phyloP scores from a whole-genome alignment of 768 basidiomycete species.

The Auriscalpium orientale region DNA sequence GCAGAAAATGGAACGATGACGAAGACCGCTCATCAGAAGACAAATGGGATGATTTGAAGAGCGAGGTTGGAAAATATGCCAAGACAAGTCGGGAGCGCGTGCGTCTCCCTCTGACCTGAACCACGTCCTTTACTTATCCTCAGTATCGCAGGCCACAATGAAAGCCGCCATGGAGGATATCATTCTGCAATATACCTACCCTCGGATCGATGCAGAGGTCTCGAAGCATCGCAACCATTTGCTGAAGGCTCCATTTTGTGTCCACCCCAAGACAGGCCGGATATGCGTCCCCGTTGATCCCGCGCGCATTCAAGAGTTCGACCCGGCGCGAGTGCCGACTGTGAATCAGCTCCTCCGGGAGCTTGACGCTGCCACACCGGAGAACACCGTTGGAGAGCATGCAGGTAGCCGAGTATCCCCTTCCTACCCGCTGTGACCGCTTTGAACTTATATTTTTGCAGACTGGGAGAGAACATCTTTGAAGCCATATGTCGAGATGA shows the following conservation, averaged over 20 bases:
- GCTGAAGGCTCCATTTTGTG: constrained; percentile 94
- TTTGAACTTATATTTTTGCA: constrained; percentile 15
- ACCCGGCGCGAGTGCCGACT: constrained; percentile 82
- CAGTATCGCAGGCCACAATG: constrained; percentile 23
- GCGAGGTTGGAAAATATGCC: constrained; percentile 24
- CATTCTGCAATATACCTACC: constrained; percentile 90
- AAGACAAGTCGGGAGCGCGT: constrained; percentile 29
- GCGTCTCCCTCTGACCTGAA: constrained; percentile 10
- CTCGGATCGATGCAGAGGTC: constrained; percentile 93
- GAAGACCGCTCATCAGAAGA: constrained; percentile 48
- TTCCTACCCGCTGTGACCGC: not conserved
- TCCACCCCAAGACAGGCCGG: constrained; percentile 93
- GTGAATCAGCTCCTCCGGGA: constrained; percentile 77
- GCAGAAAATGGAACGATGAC: constrained; percentile 50
- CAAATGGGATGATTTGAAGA: constrained; percentile 69
- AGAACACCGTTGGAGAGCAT: constrained; percentile 5
- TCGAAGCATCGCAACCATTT: constrained; percentile 97
- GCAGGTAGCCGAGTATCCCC: constrained; percentile 4
- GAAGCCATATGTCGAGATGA: constrained; percentile 82
- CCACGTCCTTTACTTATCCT: not conserved
- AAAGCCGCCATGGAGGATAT: constrained; percentile 72
- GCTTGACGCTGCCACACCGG: constrained; percentile 40
- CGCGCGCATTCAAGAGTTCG: constrained; percentile 63
- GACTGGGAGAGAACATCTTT: constrained; percentile 87
- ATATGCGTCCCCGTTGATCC: constrained; percentile 93